A percentile compares a stretch with the other conserved stretches of the same genome.
These are phyloP conservation scores for Voacanga thouarsii DNA, from an alignment of 257 asterid genomes.

Conservation along the genomic window DNA sequence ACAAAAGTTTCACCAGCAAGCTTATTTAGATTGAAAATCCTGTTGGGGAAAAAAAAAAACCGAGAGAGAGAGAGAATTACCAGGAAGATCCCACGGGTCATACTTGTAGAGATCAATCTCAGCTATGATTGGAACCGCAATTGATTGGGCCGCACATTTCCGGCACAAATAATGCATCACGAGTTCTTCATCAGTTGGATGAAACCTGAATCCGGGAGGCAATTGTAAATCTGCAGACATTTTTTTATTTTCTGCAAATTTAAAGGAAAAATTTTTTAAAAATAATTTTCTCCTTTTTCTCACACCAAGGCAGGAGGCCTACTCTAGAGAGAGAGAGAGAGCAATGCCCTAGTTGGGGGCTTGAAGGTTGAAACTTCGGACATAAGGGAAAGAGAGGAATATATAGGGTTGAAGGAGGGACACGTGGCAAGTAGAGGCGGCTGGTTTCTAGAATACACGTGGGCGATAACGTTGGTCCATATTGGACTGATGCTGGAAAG, in stretches of 20 bases:
- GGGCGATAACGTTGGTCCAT: slow-evolving; percentile 13
- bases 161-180: slow-evolving; percentile 76
- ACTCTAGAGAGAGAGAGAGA: not conserved
- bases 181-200: slow-evolving; percentile 89
- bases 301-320: not conserved
- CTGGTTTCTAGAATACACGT: slow-evolving; percentile 41
- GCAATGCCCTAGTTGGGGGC: not conserved
- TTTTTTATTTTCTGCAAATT: not conserved
- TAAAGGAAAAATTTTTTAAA: too few relatives aligned
- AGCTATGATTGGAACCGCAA: slow-evolving; percentile 71
- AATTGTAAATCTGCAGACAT: slow-evolving; percentile 58
- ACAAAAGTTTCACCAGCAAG: too few relatives aligned
- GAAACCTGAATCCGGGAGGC: slow-evolving; percentile 89
- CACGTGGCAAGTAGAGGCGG: slow-evolving; percentile 42
- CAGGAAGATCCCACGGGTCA: slow-evolving; percentile 87
- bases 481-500: not conserved
- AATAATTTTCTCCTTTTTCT: not conserved
- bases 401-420: slow-evolving; percentile 39
- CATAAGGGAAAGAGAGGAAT: slow-evolving; percentile 42
- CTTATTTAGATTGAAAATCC: not conserved
- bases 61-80: slow-evolving; percentile 31
- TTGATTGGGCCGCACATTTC: slow-evolving; percentile 60
- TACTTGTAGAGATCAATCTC: slow-evolving; percentile 82
- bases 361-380: slow-evolving; percentile 54
- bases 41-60: not conserved